Conservation (phyloP, 805 yeast species). For the Cyberlindnera mycetangii region DNA sequence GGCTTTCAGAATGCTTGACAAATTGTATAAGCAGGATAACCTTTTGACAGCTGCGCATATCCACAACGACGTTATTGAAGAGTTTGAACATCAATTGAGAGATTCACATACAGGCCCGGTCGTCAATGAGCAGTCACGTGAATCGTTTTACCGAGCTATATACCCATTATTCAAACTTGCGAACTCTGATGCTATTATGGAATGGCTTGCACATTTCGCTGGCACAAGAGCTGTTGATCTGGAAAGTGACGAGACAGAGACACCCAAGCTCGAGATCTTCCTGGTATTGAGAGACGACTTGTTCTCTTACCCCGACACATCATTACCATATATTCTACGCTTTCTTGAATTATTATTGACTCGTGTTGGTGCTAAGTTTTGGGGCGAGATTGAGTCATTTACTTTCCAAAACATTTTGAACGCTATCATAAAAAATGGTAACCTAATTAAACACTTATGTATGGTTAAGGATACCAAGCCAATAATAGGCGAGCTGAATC, state of each 20-base stretch:
- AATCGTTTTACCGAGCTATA: constrained; percentile 47
- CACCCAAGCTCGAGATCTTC: constrained; percentile 33
- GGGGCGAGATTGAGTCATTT: constrained; percentile 54
- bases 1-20: constrained; percentile 38
- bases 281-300: constrained; percentile 48
- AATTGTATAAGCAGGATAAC: constrained; percentile 13
- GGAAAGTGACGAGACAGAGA: constrained; percentile 26
- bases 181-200: constrained; percentile 34
- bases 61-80: constrained; percentile 47
- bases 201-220: constrained; percentile 27
- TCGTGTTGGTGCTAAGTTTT: constrained; percentile 44
- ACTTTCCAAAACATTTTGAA: constrained; percentile 57
- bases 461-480: constrained; percentile 26
- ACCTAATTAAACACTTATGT: constrained; percentile 38
- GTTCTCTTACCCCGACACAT: constrained; percentile 45
- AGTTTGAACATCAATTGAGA: constrained; percentile 45
- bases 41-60: constrained; percentile 24
- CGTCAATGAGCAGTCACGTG: constrained; percentile 40
- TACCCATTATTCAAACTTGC: constrained; percentile 35
- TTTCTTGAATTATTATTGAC: constrained; percentile 45
- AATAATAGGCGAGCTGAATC: constrained; percentile 30
- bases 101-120: constrained; percentile 24
- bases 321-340: constrained; percentile 45
- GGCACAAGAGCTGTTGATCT: constrained; percentile 22
- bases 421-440: constrained; percentile 53